Conservation (phyloP, 2,329 filamentous ascomycete species). For the Fusarium torreyae region DNA sequence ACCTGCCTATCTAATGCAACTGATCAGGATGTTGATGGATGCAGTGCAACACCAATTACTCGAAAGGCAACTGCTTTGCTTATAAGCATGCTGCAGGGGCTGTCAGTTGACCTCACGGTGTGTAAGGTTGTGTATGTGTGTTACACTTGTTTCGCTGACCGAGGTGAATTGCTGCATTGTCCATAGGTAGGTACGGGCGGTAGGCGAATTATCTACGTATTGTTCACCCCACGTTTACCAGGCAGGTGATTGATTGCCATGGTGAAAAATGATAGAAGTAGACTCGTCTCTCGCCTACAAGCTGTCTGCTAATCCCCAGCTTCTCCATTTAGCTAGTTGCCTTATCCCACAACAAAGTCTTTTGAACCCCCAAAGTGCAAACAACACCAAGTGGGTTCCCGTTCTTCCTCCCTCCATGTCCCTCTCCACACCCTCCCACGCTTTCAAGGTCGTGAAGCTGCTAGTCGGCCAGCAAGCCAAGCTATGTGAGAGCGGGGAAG, state of each 20-base stretch:
- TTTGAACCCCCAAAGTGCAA: conserved; percentile 32
- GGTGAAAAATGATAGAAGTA: conserved; percentile 11
- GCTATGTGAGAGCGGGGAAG: conserved; percentile 17
- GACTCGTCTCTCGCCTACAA: neutral
- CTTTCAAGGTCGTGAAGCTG: conserved; percentile 6
- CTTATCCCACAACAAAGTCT: conserved; percentile 6
- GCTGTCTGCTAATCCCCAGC: neutral
- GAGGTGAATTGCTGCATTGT: neutral
- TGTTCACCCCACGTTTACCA: conserved; percentile 19
- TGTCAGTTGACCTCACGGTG: conserved; percentile 32
- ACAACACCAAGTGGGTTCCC: conserved; percentile 23
- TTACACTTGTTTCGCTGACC: conserved; percentile 13
- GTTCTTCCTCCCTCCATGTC: neutral
- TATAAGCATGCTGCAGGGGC: conserved; percentile 9
- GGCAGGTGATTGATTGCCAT: conserved; percentile 5
- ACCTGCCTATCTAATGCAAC: neutral
- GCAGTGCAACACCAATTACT: neutral
- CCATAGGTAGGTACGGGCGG: neutral
- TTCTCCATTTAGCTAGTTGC: conserved; percentile 26
- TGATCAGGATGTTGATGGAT: neutral
- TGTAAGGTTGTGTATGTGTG: conserved; percentile 17
- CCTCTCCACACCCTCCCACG: conserved; percentile 35
- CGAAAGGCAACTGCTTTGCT: neutral
- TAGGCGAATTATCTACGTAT: conserved; percentile 11
- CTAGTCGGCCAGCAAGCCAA: conserved; percentile 22